Evolutionary conservation across 2,329 filamentous ascomycete species (phyloP).

Genomic region (Fusarium sp.): DNA sequence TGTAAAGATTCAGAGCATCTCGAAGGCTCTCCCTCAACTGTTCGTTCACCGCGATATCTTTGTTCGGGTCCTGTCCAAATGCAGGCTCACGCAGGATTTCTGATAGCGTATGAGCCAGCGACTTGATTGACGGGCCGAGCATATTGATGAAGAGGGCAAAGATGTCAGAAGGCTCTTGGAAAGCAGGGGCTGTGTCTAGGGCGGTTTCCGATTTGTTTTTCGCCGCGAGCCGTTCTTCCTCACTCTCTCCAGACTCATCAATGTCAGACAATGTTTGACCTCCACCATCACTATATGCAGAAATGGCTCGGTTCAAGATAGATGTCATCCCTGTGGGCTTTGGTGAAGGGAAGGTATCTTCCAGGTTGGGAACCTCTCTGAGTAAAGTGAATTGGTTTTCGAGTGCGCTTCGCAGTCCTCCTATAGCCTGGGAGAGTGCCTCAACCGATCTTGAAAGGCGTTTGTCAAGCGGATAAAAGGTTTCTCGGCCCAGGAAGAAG

Average conservation of each 20-base stretch:
- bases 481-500: constrained; percentile 81
- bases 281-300: constrained; percentile 50
- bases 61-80: constrained; percentile 74
- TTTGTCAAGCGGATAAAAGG: constrained; percentile 80
- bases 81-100: constrained; percentile 89
- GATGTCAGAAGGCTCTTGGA: constrained; percentile 78
- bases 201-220: constrained; percentile 45
- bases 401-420: constrained; percentile 88
- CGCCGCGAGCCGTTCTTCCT: constrained; percentile 52
- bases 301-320: constrained; percentile 40
- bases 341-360: constrained; percentile 25
- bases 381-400: constrained; percentile 88
- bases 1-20: constrained; percentile 84
- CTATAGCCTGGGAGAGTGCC: constrained; percentile 85
- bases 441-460: constrained; percentile 86
- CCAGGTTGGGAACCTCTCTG: constrained; percentile 62
- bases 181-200: constrained; percentile 48
- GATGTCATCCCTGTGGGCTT: constrained; percentile 38
- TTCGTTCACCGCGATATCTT: constrained; percentile 77
- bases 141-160: constrained; percentile 90
- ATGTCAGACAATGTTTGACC: constrained; percentile 67
- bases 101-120: constrained; percentile 88
- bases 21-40: constrained; percentile 82
- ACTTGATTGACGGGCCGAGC: constrained; percentile 94
- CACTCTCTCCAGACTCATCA: constrained; percentile 70